These are phyloP conservation scores for Phytophthora sojae DNA, from an alignment of 352 stramenopile species.

Conservation along the genomic window DNA sequence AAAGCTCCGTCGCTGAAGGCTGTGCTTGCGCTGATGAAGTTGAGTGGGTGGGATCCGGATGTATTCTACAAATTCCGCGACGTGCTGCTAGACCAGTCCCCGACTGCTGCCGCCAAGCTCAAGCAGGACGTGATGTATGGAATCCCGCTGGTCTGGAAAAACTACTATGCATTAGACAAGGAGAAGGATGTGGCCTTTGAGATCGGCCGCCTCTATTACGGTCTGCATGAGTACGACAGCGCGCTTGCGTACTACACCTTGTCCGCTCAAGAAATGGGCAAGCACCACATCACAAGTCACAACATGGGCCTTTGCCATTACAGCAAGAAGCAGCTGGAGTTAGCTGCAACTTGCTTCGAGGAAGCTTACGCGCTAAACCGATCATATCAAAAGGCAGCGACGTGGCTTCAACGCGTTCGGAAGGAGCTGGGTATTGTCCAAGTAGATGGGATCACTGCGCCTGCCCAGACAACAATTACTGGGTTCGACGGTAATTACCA, in stretches of 20 bases:
- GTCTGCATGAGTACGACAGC: constrained; percentile 92
- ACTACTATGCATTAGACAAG: constrained; percentile 94
- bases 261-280: constrained; percentile 89
- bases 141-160: constrained; percentile 89
- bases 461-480: constrained; percentile 10
- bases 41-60: constrained; percentile 94
- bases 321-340: constrained; percentile 79
- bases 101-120: constrained; percentile 64
- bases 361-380: constrained; percentile 72
- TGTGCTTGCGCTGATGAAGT: constrained; percentile 91
- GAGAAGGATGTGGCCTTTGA: constrained; percentile 94
- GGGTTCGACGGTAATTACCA: constrained; percentile 11
- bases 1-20: constrained; percentile 85
- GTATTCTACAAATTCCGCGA: constrained; percentile 97
- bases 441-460: constrained; percentile 13
- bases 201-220: constrained; percentile 93
- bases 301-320: constrained; percentile 97
- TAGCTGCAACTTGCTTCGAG: constrained; percentile 74
- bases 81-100: constrained; percentile 89
- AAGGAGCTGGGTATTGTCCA: constrained; percentile 55
- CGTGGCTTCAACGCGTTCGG: constrained; percentile 82
- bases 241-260: constrained; percentile 91
- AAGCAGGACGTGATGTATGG: constrained; percentile 87
- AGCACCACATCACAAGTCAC: constrained; percentile 96
- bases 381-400: constrained; percentile 82